These are phyloP conservation scores for Peronospora belbahrii DNA, from an alignment of 352 stramenopile genomes.

Conservation along the genomic window DNA sequence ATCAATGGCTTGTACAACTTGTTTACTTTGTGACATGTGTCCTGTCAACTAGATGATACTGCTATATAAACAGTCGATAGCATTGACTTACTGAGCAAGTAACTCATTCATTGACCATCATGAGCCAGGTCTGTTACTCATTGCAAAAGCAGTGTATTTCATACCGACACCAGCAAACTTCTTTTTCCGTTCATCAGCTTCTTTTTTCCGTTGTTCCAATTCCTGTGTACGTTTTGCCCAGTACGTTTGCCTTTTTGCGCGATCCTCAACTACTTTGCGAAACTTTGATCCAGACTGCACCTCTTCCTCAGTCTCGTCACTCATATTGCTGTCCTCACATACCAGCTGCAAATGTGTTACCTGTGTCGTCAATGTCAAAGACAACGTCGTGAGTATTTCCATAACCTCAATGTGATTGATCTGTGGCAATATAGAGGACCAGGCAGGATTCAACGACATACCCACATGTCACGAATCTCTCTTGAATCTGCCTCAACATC, in stretches of 20 bases:
- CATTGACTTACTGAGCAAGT: too few species aligned
- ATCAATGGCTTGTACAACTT: too few species aligned
- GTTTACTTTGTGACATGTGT: too few species aligned
- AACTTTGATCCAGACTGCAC: conserved; percentile 41
- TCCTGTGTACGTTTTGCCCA: conserved; percentile 71
- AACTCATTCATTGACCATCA: conserved; percentile 17
- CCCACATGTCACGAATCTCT: conserved; percentile 60
- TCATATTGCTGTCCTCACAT: conserved; percentile 42
- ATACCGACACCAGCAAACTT: conserved; percentile 60
- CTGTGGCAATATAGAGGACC: not conserved
- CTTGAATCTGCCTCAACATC: conserved; percentile 64
- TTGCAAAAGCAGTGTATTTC: conserved; percentile 79
- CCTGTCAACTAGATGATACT: too few species aligned
- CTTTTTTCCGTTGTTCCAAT: conserved; percentile 60
- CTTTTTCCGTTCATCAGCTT: conserved; percentile 76
- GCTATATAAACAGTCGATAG: too few species aligned
- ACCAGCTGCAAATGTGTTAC: conserved; percentile 68
- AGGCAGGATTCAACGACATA: conserved; percentile 14
- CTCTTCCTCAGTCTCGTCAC: conserved; percentile 27
- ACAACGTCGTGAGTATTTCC: not conserved
- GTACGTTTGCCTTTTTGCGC: conserved; percentile 68
- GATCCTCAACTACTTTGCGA: conserved; percentile 68
- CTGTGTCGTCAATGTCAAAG: conserved; percentile 14
- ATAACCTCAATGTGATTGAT: not conserved
- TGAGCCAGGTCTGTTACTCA: conserved; percentile 43